phyloP scores from a whole-genome alignment of 306 rosid genomes.

The Rosa persica region DNA sequence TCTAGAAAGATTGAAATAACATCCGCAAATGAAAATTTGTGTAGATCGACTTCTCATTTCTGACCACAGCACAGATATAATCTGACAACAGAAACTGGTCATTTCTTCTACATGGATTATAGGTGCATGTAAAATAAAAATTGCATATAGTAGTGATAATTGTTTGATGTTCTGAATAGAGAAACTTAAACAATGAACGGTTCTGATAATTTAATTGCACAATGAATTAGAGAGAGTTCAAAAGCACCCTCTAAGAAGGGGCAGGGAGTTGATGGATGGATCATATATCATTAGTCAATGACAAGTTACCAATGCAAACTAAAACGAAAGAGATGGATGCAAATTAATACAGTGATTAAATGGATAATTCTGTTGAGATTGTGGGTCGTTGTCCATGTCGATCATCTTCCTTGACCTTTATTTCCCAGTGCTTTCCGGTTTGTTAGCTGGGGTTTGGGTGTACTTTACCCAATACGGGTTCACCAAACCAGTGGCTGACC shows the following conservation, averaged over 20 bases:
- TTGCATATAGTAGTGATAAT: neutral
- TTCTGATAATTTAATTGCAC: too few relatives aligned
- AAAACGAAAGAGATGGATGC: neutral
- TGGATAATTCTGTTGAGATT: slow-evolving; percentile 13
- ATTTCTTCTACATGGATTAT: neutral
- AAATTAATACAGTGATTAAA: neutral
- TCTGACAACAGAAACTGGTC: neutral
- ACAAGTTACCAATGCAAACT: neutral
- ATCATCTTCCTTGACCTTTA: neutral
- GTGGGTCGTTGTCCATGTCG: neutral
- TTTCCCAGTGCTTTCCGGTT: slow-evolving; percentile 8
- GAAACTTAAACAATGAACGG: too few relatives aligned
- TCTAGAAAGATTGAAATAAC: too few relatives aligned
- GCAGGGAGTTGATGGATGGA: neutral
- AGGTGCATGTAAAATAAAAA: neutral
- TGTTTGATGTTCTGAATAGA: neutral
- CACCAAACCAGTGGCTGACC: slow-evolving; percentile 48
- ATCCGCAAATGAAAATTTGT: neutral
- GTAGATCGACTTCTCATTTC: neutral
- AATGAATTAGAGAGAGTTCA: too few relatives aligned
- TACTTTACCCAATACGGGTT: slow-evolving; percentile 47
- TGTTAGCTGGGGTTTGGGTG: slow-evolving; percentile 45
- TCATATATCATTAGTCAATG: neutral
- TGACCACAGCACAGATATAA: neutral
- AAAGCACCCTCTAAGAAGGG: neutral